A percentile compares a stretch with the other conserved stretches of the same genome.
phyloP scores from a whole-genome alignment of 192 early-diverging fungal genomes.

The Linnemannia hyalina region DNA sequence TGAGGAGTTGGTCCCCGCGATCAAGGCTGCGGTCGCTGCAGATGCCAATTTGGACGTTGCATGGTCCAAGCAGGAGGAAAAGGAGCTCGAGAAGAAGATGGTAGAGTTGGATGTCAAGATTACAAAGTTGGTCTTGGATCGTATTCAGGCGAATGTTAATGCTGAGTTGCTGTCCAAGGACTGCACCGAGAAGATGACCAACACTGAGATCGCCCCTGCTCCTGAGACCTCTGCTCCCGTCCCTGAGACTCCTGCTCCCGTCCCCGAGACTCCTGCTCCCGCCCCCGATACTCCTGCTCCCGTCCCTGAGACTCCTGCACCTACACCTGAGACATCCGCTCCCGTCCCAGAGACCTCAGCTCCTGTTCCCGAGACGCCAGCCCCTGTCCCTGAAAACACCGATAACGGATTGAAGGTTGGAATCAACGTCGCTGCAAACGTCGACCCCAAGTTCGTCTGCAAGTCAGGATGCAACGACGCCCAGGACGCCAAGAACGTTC shows the following conservation, averaged over 20 bases:
- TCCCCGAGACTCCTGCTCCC: not conserved
- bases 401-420: not conserved
- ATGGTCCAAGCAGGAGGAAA: constrained; percentile 23
- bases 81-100: constrained; percentile 30
- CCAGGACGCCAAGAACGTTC: constrained; percentile 23
- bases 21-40: constrained; percentile 12
- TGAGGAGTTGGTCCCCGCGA: constrained; percentile 20
- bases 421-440: constrained; percentile 9
- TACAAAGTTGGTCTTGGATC: constrained; percentile 16
- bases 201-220: constrained; percentile 20
- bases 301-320: not conserved
- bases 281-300: not conserved
- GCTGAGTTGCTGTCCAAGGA: constrained; percentile 47
- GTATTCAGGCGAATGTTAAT: constrained; percentile 23
- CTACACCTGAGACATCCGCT: not conserved
- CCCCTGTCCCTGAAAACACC: constrained; percentile 14
- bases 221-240: too few relatives aligned
- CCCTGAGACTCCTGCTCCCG: not conserved
- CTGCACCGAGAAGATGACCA: constrained; percentile 50
- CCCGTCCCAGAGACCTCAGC: not conserved
- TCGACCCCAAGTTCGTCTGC: constrained; percentile 41
- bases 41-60: constrained; percentile 19
- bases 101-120: constrained; percentile 13
- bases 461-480: constrained; percentile 47
- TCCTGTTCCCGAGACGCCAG: constrained; percentile 11